Percentiles rank a stretch among this genome's conserved stretches.
Conservation (phyloP, 257 asterid genomes). For the Fraxinus pennsylvanica region DNA sequence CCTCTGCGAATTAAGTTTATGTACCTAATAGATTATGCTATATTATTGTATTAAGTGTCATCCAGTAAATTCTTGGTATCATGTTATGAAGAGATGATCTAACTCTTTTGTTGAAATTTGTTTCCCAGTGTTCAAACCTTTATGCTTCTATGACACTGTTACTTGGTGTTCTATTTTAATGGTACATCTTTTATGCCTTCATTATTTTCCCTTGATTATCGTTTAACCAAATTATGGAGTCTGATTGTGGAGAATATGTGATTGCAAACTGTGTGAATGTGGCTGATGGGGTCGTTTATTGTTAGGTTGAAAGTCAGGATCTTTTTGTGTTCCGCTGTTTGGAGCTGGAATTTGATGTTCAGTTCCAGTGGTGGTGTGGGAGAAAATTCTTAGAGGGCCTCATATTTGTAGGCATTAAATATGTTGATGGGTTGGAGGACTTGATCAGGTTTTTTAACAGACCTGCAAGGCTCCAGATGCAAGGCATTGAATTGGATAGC, state of each 20-base stretch:
- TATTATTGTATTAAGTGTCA: neutral
- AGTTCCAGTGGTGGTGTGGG: too few relatives aligned
- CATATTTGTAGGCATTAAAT: neutral
- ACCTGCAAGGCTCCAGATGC: neutral
- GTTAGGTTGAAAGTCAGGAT: neutral
- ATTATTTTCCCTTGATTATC: neutral
- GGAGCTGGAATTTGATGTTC: neutral
- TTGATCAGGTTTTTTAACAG: neutral
- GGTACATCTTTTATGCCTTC: neutral
- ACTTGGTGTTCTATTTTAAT: neutral
- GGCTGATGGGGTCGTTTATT: neutral
- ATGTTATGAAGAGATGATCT: neutral
- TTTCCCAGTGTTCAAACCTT: neutral
- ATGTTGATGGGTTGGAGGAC: neutral
- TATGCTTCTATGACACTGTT: neutral
- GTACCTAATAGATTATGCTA: neutral
- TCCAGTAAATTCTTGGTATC: constrained; percentile 12
- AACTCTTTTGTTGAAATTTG: neutral
- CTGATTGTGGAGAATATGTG: neutral
- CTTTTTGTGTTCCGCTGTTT: neutral
- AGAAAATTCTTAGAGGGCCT: neutral
- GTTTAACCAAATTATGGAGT: neutral
- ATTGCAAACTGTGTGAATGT: neutral
- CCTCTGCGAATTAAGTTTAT: neutral
- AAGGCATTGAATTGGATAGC: too few relatives aligned